Evolutionary conservation across 2,329 filamentous ascomycete species (phyloP).

Genomic region (Ophiocordyceps camponoti-saundersi): DNA sequence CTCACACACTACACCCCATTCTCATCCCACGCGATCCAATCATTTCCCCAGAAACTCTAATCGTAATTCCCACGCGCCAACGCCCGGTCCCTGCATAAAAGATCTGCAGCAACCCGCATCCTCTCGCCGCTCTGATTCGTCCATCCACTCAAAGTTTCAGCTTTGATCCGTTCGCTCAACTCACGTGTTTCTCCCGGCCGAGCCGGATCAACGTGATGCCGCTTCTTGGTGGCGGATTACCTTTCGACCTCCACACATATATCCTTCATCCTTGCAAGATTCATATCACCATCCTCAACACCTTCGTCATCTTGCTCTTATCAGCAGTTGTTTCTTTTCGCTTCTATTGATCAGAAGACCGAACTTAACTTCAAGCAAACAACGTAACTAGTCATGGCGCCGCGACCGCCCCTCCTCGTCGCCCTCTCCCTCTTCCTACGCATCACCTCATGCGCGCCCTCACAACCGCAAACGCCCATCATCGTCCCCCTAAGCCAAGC

Average conservation of each 20-base stretch:
- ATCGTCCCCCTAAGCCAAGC: background rate
- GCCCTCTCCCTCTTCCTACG: slow-evolving; percentile 4
- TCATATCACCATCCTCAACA: background rate
- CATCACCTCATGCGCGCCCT: background rate
- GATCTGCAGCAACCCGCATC: too few relatives aligned
- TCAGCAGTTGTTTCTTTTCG: background rate
- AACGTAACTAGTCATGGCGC: background rate
- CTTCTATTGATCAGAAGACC: background rate
- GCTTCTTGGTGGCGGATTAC: background rate
- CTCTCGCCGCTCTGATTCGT: too few relatives aligned
- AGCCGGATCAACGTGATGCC: background rate
- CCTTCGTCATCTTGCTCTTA: background rate
- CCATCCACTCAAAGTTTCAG: too few relatives aligned
- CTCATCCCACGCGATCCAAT: too few relatives aligned
- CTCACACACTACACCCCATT: too few relatives aligned
- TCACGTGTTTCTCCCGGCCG: background rate
- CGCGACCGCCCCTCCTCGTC: slow-evolving; percentile 8
- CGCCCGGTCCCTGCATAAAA: too few relatives aligned
- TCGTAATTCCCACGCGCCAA: too few relatives aligned
- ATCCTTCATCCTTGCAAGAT: background rate
- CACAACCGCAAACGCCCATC: slow-evolving; percentile 14
- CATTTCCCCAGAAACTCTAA: too few relatives aligned
- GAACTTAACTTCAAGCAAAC: background rate
- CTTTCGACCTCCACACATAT: background rate
- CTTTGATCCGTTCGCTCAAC: too few relatives aligned